Evolutionary conservation across 2,329 filamentous ascomycete genomes (phyloP), one percentile per base, ranked within the genome.

Genomic region (Aspergillus tamarii): DNA sequence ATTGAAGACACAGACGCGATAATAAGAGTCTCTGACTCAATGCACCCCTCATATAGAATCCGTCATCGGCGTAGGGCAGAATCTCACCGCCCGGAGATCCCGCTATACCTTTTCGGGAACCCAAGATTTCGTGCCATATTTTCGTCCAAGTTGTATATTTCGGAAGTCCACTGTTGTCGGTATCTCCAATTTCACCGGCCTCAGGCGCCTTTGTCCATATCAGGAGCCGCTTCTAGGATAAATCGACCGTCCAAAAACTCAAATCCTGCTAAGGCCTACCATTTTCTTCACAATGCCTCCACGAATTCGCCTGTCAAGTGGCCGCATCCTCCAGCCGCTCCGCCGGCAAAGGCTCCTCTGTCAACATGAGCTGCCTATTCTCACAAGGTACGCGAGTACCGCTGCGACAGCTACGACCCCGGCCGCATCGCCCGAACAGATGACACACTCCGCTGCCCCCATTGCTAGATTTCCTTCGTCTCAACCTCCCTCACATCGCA

Each of bases 401-500:
- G 84, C 84, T 59, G 84, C 84, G 41, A 78, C 82, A 66, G 78
- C 82, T 61, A 78, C 82, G 62, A 84, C 84, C 19, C 83, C 86
- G 56, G 83, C 85, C 39, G 78, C 85, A 12, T 78, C 86, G 54
- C 79, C 84, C 60, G 78, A 84, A 30, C 83, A 84, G 68, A 83
- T 82, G 65, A 77, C 77, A 53, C 74, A 62, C 36, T 79, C 82
- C 1, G 70, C 74, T 60, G 73, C 80, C 8, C 80, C 83, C 36
- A 80, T 87, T 26, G 74, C 81, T 36, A 81, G 82, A 72, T 85
- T 83, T 69, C 84, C 86, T 59, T 75, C 88, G 0, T 90, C 88
- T 1, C 93, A 97, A 78, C 94, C 94, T 3, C 93, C 92, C 4
- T 96, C 92, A 60, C 91, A 96, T 76, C 92, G 94, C 76, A 91